Evolutionary conservation across 208 protist species (phyloP), one percentile per base, ranked within the genome.

Genomic region (Acanthamoeba lenticulata): DNA sequence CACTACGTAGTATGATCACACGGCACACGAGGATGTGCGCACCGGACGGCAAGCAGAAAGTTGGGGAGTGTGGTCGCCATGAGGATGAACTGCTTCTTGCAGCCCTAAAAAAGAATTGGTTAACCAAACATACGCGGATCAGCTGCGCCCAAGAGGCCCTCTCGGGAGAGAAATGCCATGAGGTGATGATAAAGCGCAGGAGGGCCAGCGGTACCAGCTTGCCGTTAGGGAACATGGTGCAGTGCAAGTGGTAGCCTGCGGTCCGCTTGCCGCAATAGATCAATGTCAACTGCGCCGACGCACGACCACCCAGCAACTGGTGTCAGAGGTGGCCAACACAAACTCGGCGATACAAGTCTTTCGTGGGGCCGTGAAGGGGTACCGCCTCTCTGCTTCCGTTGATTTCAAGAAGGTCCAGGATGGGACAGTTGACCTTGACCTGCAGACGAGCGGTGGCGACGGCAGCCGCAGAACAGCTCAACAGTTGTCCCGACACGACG

Each of bases 341-440:
- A 4, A 27, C 27, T 5, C 6, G 19, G 6, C 5, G 29, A 6
- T 69, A 27, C 5, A 27, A 27, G 60, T 21, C 60, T 4, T 9
- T 36, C 6, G 29, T 4, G 5, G 27, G n/a, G 72, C 32, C 5
- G 42, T 15, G n/a, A 19, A 77, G 15, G 27, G 1, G 40, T 57
- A 86, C 77, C 24, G 77, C 77, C n/a, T 86, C 45, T 29, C 52
- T 86, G 77, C 45, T 86, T 45, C 77, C 77, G n/a, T 45, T 57
- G 13, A 86, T 38, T 21, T 86, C 77, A 29, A 86, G 45, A 15
- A 86, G 77, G 32, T 86, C 77, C 21, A 57, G 52, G 24, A 86
- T 32, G 32, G 19, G 77, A 17, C 27, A 44, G 77, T 21, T 86
- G 77, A 74, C 5, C 65, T 74, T 74, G 65, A 74, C 36, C 65